Base-by-base conservation (phyloP, 257 asterid species). In the Prunella vulgaris region DNA sequence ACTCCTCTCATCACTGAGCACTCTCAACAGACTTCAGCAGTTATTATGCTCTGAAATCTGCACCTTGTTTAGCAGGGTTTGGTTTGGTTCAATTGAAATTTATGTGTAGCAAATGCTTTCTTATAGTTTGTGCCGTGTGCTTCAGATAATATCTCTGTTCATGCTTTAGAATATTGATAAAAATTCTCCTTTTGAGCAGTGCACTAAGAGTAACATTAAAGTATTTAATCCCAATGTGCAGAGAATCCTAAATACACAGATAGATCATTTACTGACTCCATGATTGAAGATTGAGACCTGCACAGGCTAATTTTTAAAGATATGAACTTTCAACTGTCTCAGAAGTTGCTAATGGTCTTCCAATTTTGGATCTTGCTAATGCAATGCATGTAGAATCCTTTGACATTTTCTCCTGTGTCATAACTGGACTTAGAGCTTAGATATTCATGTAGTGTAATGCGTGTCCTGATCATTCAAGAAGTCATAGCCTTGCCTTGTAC, bases 371-470 rank as follows among this genome's bases (percentile, higher is more conserved):
- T 56, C 52, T 46, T 40, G 70, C 58, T 40, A 38, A 13, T 38
- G 33, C 65, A 68, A 35, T 57, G 44, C 42, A 69, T 38, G 42
- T 56, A 33, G 48, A 30, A 10, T 30, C 35, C 22, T 24, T 59
- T 17, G 48, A 5, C 22, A n/a, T 59, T 63, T 49, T 27, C 20
- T 63, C 65, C 64, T 53, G 35, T 71, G 35, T 38, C 70, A n/a
- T 61, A 14, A 53, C 25, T 54, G 13, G 44, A 30, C 72, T 49
- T 53, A 9, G 15, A 58, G 74, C 25, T 54, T 56, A 37, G 40
- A 7, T 61, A 61, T 27, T 35, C 67, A 18, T 37, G 20, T 14
- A 2, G 12, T 15, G 49, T 72, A 10, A 18, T 20, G 10, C 9
- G 32, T 30, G 13, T 46, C 53, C 46, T 10, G 44, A 63, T 53